Base-by-base conservation (phyloP, 2,329 filamentous ascomycete genomes). In the Exophiala lecanii-corni region DNA sequence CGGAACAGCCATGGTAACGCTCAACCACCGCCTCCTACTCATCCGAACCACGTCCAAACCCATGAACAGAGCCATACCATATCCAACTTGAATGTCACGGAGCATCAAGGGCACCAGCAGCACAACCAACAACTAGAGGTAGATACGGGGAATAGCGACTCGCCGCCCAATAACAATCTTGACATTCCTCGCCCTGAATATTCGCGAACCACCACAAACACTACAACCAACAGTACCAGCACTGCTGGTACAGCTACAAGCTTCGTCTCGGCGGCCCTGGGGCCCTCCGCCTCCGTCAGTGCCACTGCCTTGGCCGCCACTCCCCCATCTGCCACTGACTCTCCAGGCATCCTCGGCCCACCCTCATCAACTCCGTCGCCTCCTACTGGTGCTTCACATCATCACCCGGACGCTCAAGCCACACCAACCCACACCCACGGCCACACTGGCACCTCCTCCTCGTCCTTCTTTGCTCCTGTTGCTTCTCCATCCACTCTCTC, bases 181-280 rank as follows among this genome's bases (percentile, higher is more conserved):
- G 23, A n/a, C n/a, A n/a, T n/a, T n/a, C n/a, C n/a, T n/a, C n/a
- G n/a, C n/a, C n/a, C n/a, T n/a, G n/a, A n/a, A n/a, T n/a, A n/a
- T n/a, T n/a, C n/a, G n/a, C 23, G 23, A 26, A 26, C 23, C 23
- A 26, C 23, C 23, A 7, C 23, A 12, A 12, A 6, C 23, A 12
- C 23, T 26, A 12, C 12, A 26, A 31, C 52, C 54, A 44, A 47
- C 51, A 12, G 55, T 62, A 36, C 57, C 47, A 12, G 62, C 55
- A n/a, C 62, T 63, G 9, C 36, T 43, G 6, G 59, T 59, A 49
- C 60, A 59, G 17, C 53, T 57, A 57, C 63, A 7, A 33, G 30
- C 30, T 13, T 17, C 16, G 30, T 6, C 16, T n/a, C 30, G 12
- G 10, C 30, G n/a, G n/a, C n/a, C n/a, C n/a, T n/a, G n/a, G n/a